Base-by-base conservation (phyloP, 1,284 basidiomycete genomes). In the Inonotus obliquus region DNA sequence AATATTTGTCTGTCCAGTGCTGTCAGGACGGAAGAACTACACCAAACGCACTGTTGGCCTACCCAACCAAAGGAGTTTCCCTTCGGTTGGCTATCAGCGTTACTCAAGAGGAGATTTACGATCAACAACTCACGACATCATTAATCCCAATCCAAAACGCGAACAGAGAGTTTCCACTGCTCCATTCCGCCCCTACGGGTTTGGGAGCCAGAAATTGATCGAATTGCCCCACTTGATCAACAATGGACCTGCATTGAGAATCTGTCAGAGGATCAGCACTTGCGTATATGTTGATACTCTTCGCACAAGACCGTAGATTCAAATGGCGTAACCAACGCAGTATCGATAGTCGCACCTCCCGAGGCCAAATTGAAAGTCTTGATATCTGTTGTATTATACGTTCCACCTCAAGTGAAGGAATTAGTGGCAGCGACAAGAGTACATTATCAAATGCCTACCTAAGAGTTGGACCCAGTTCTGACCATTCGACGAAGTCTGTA, bases 71-170 rank as follows among this genome's bases (percentile, higher is more conserved):
- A 79, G 1, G 83, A 81, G 65, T 79, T 80, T 39, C 81, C 82
- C 81, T 84, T 55, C 2, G 48, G 52, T 25, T 39, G 14, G 35
- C 37, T 51, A 60, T 54, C 5, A 53, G 41, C 39, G 14, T 14
- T 44, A 7, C 19, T 19, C 53, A 6, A 59, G 25, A 14, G 41
- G 44, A 6, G 2, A 19, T 19, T 17, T 25, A 27, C 11, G n/a
- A 63, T 35, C 44, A 45, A 63, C 44, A 47, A 72, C 77, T 57
- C 70, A 84, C 82, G 51, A 85, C 78, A 65, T 84, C 84, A 61
- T 86, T 86, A 61, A 87, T 87, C 4, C 85, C 85, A 65, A 87
- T 85, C 82, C 84, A 87, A 57, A 86, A 68, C 2, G 81, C 80
- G 68, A 86, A 86, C 1, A 86, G 72, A 32, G 82, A 79, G 67